These are phyloP conservation scores for Podospora tetraspora DNA, from an alignment of 495 filamentous ascomycete genomes.

Conservation along the genomic window DNA sequence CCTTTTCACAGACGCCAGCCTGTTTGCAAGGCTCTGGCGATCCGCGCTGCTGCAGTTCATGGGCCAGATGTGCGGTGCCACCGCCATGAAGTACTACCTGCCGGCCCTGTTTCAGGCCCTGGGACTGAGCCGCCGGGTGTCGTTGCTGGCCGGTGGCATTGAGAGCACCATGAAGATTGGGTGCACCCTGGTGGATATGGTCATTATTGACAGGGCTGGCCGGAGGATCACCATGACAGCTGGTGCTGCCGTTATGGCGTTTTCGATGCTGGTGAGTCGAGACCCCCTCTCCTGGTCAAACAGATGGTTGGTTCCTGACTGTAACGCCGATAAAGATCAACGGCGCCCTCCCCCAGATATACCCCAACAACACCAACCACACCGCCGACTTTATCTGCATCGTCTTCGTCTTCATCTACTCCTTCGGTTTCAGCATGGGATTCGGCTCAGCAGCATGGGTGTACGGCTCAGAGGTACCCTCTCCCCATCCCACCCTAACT, in stretches of 20 bases:
- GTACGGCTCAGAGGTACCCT: conserved; percentile 49
- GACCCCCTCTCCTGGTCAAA: no score
- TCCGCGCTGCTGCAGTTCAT: conserved; percentile 48
- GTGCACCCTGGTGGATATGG: conserved; percentile 45
- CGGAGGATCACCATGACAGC: conserved; percentile 39
- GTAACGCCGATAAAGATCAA: conserved; percentile 41
- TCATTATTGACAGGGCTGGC: conserved; percentile 46
- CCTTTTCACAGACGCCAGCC: conserved; percentile 35
- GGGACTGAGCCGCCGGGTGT: conserved; percentile 39
- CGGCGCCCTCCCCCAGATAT: conserved; percentile 45
- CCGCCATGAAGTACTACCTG: conserved; percentile 53
- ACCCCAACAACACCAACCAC: conserved; percentile 46
- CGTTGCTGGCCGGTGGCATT: conserved; percentile 46
- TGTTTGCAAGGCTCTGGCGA: conserved; percentile 42
- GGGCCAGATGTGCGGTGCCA: conserved; percentile 51
- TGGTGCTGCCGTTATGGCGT: conserved; percentile 42
- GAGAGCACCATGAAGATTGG: conserved; percentile 49
- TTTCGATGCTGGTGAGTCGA: conserved; percentile 44
- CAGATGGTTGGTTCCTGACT: neutral
- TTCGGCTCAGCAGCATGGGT: conserved; percentile 56
- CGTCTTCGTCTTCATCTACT: conserved; percentile 54
- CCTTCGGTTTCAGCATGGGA: conserved; percentile 51
- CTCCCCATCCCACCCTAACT: neutral
- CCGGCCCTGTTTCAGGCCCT: conserved; percentile 44
- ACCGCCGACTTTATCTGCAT: conserved; percentile 48